phyloP scores from a whole-genome alignment of 306 rosid genomes.

The Luffa aegyptiaca region DNA sequence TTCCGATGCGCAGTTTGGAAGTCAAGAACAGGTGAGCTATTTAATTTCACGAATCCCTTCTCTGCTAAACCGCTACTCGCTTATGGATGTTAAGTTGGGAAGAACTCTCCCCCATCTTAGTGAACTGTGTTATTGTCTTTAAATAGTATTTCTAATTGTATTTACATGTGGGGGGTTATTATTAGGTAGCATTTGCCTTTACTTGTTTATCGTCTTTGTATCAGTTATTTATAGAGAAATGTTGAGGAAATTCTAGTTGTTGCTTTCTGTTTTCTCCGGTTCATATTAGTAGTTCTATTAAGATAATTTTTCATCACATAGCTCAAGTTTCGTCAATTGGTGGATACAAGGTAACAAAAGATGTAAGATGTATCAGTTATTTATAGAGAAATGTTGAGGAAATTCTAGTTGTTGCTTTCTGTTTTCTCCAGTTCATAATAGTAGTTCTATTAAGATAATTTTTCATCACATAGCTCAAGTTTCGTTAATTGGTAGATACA shows the following conservation, averaged over 20 bases:
- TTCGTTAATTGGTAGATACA: neutral
- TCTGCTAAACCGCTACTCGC: neutral
- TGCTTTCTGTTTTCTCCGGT: too few relatives aligned
- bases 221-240: neutral
- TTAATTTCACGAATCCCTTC: neutral
- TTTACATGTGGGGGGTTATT: neutral
- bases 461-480: neutral
- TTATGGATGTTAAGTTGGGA: neutral
- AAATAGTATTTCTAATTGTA: neutral
- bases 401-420: neutral
- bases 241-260: neutral
- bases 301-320: neutral
- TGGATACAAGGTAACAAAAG: neutral
- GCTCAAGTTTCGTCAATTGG: neutral
- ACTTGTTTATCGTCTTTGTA: neutral
- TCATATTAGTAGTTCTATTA: neutral
- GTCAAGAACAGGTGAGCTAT: conserved; percentile 55
- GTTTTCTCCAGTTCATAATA: neutral
- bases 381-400: too few relatives aligned
- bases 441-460: neutral
- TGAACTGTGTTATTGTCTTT: neutral
- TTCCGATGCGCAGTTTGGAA: conserved; percentile 95
- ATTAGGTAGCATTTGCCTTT: neutral
- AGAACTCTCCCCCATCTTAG: neutral
- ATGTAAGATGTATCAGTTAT: too few relatives aligned